Evolutionary conservation across 441 rosid genomes (phyloP), one percentile per base, ranked within the genome.

Genomic region (Arabidopsis lyrata): DNA sequence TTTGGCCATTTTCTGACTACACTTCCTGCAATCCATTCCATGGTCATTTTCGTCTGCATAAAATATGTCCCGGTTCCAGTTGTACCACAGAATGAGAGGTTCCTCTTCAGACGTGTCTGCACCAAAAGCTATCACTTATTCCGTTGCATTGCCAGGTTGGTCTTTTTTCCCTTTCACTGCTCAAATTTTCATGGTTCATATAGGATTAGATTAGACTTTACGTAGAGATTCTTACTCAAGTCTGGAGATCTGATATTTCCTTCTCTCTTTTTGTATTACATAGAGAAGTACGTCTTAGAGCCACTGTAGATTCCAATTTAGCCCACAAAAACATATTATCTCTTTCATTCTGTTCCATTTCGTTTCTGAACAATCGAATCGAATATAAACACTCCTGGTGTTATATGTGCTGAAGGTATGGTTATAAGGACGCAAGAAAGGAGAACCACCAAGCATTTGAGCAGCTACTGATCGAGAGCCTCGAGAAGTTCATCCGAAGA

Each of bases 141-240:
- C 82, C 99, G 97, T 24, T 95, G 99, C 81, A 87, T 95, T 77
- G 99, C 98, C 52, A 90, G 99, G 99, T 95, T 80, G 71, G 74
- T 68, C 48, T 31, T 39, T 15, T 20, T 18, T 2, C 20, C 15
- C 18, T 35, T 61, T 45, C 8, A 10, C 50, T 48, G 15, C 60
- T 24, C 65, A 24, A n/a, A 20, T 42, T 66, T 77, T 75, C 38
- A 2, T 55, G 14, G 56, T 63, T 65, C 82, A 83, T 90, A 83
- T 41, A 44, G 85, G 84, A 88, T 2, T 27, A 60, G 39, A 11
- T 44, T 18, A 35, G 32, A 59, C 16, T 35, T 54, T 12, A 45
- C 13, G 11, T 45, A 3, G 52, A 44, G 64, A 34, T 34, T 63
- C 59, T 24, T 65, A 36, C 65, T 45, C 41, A 36, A 64, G 31